These are phyloP conservation scores for Aureobasidium sp. DNA, from an alignment of 2,329 filamentous ascomycete species.

Conservation along the genomic window DNA sequence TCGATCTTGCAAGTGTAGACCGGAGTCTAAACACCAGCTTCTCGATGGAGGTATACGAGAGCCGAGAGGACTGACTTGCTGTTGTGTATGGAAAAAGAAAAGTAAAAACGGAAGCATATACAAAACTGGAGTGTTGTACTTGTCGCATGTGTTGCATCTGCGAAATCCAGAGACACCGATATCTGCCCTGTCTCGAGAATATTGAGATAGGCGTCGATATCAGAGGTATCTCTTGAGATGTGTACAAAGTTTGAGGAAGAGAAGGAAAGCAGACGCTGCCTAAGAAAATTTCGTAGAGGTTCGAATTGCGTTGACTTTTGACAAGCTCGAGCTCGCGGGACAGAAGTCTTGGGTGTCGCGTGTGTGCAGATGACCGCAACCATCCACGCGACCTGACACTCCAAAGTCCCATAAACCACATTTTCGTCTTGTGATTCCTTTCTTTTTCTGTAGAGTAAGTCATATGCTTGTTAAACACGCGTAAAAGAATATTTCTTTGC, in stretches of 20 bases:
- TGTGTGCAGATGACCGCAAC: not conserved
- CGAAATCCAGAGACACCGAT: too few relatives aligned
- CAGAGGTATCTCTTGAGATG: too few relatives aligned
- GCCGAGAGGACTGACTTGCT: slow-evolving; percentile 30
- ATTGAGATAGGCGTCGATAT: too few relatives aligned
- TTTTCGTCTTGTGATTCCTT: not conserved
- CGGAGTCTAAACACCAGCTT: slow-evolving; percentile 15
- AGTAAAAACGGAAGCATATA: not conserved
- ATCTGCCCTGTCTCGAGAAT: too few relatives aligned
- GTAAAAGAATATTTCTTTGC: not conserved
- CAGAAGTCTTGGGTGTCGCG: not conserved
- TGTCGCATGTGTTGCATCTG: not conserved
- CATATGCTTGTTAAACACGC: not conserved
- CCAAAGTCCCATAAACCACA: not conserved
- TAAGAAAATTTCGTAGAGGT: not conserved
- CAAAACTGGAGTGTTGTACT: not conserved
- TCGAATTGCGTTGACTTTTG: not conserved
- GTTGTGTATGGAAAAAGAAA: not conserved
- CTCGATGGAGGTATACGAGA: slow-evolving; percentile 13
- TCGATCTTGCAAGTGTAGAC: slow-evolving; percentile 16
- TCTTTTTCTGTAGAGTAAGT: not conserved
- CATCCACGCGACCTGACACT: not conserved
- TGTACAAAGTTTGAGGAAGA: not conserved
- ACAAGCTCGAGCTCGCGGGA: not conserved
- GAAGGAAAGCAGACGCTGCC: not conserved